Evolutionary conservation across 2,329 filamentous ascomycete genomes (phyloP).

Genomic region (Tolypocladium nubicola): DNA sequence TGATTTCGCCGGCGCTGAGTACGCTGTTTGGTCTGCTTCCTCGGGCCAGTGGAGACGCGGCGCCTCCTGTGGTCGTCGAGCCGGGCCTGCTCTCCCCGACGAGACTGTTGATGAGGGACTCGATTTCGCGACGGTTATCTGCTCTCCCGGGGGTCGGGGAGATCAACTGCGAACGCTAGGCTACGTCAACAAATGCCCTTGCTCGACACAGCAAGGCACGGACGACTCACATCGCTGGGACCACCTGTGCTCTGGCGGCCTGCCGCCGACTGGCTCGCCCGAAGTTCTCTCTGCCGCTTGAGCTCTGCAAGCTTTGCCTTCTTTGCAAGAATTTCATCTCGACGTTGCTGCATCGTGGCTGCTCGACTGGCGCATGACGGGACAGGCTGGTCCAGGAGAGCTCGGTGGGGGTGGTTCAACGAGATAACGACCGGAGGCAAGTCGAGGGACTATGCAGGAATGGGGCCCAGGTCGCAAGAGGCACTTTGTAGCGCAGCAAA

Average conservation of each 20-base stretch:
- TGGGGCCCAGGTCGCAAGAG: neutral
- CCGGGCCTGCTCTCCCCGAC: slow-evolving; percentile 67
- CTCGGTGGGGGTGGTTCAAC: neutral
- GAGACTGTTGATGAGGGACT: slow-evolving; percentile 74
- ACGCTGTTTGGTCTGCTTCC: slow-evolving; percentile 80
- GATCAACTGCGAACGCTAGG: slow-evolving; percentile 30
- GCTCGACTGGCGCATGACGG: slow-evolving; percentile 37
- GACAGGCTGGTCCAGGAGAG: slow-evolving; percentile 14
- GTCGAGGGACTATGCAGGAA: neutral
- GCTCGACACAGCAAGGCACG: neutral
- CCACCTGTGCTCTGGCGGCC: slow-evolving; percentile 59
- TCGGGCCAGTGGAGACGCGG: slow-evolving; percentile 54
- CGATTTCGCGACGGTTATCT: slow-evolving; percentile 65
- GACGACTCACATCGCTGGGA: slow-evolving; percentile 55
- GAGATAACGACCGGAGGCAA: neutral
- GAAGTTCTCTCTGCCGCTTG: slow-evolving; percentile 79
- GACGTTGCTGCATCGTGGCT: slow-evolving; percentile 61
- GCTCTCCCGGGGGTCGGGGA: slow-evolving; percentile 61
- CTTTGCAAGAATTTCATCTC: slow-evolving; percentile 94
- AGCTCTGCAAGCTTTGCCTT: slow-evolving; percentile 94
- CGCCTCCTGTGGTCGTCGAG: slow-evolving; percentile 52
- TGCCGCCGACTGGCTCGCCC: slow-evolving; percentile 63
- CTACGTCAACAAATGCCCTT: neutral
- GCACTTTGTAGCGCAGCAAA: neutral
- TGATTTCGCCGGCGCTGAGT: slow-evolving; percentile 70